Evolutionary conservation across 2,329 filamentous ascomycete species (phyloP).

Genomic region (Alternaria novae-zelandiae): DNA sequence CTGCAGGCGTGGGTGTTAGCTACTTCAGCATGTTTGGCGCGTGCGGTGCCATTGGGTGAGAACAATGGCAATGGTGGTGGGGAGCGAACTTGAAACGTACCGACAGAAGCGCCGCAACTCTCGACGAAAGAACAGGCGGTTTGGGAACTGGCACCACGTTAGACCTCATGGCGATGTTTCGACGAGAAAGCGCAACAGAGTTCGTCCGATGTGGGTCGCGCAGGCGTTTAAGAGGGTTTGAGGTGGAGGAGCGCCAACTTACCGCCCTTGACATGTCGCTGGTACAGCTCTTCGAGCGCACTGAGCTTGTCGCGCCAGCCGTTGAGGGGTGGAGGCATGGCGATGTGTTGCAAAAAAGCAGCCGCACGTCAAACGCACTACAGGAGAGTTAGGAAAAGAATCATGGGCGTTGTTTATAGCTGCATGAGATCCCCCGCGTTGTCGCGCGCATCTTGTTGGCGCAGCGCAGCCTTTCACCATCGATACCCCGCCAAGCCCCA

Average conservation of each 20-base stretch:
- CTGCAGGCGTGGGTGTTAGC: conserved; percentile 52
- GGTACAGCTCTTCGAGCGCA: conserved; percentile 36
- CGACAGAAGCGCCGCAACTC: conserved; percentile 45
- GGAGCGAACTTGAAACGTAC: conserved; percentile 44
- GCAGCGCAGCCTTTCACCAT: not conserved
- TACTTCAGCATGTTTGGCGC: conserved; percentile 15
- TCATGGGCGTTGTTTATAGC: conserved; percentile 11
- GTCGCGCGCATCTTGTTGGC: not conserved
- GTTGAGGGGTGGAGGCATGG: conserved; percentile 45
- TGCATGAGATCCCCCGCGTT: not conserved
- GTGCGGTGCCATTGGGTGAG: conserved; percentile 33
- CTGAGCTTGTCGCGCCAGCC: conserved; percentile 43
- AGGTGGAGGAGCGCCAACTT: conserved; percentile 31
- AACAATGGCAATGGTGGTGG: conserved; percentile 23
- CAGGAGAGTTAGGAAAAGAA: not conserved
- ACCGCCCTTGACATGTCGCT: conserved; percentile 46
- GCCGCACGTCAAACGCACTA: conserved; percentile 19
- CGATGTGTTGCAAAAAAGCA: conserved; percentile 19
- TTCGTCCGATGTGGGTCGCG: conserved; percentile 29
- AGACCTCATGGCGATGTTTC: conserved; percentile 31
- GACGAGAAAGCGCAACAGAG: conserved; percentile 18
- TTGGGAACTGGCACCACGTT: conserved; percentile 44
- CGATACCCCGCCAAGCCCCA: conserved; percentile 1
- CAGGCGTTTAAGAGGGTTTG: conserved; percentile 30
- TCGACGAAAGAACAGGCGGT: conserved; percentile 45